phyloP scores from a whole-genome alignment of 805 yeast genomes.

The Kuraishia floccosa region DNA sequence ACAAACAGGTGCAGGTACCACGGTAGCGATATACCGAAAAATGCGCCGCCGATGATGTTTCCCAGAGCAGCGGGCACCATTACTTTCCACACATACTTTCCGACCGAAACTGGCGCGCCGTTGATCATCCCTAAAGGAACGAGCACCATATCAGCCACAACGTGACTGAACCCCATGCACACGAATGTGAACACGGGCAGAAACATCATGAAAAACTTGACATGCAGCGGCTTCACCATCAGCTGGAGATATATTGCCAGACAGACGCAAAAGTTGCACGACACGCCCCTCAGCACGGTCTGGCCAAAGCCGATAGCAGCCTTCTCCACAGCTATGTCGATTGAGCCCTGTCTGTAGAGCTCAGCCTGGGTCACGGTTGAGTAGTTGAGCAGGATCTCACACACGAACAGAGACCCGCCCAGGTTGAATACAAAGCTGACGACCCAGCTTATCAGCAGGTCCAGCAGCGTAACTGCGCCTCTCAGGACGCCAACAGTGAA shows the following conservation, averaged over 20 bases:
- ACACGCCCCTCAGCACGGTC: constrained; percentile 58
- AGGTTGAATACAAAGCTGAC: constrained; percentile 60
- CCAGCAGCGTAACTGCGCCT: constrained; percentile 58
- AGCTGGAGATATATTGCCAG: constrained; percentile 68
- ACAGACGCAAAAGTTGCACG: constrained; percentile 70
- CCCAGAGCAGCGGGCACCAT: constrained; percentile 66
- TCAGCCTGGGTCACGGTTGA: constrained; percentile 35
- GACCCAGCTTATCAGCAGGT: constrained; percentile 52
- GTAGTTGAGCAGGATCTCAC: constrained; percentile 49
- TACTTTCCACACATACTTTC: constrained; percentile 59
- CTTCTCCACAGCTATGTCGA: constrained; percentile 31
- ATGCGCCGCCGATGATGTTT: constrained; percentile 67
- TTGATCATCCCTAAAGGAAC: constrained; percentile 57
- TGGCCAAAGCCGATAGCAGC: constrained; percentile 38
- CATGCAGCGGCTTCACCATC: constrained; percentile 73
- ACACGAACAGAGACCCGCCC: constrained; percentile 52
- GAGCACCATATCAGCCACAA: constrained; percentile 74
- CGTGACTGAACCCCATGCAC: constrained; percentile 68
- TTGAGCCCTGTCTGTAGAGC: constrained; percentile 34
- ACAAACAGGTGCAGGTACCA: constrained; percentile 65
- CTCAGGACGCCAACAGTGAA: constrained; percentile 59
- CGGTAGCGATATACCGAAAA: constrained; percentile 54
- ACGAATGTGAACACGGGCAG: constrained; percentile 73
- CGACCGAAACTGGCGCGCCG: constrained; percentile 54
- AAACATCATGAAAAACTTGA: constrained; percentile 49